These are phyloP conservation scores for Ramalina peruviana DNA, from an alignment of 495 filamentous ascomycete species.

Conservation along the genomic window DNA sequence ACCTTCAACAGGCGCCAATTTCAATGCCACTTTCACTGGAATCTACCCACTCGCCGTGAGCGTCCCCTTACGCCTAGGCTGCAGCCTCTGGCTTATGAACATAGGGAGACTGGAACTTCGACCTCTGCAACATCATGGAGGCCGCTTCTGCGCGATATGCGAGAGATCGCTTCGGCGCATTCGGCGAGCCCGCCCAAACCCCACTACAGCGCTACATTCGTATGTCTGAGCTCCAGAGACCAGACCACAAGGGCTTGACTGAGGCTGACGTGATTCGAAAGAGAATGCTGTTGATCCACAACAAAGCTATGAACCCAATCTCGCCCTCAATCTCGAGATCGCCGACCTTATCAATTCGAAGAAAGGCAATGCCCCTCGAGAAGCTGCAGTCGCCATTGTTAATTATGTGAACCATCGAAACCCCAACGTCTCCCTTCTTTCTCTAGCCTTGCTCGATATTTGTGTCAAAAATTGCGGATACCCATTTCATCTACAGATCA, in stretches of 20 bases:
- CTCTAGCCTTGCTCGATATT: slow-evolving; percentile 83
- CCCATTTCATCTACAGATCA: slow-evolving; percentile 95
- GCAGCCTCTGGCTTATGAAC: not conserved
- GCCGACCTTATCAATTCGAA: slow-evolving; percentile 93
- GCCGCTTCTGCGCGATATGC: slow-evolving; percentile 89
- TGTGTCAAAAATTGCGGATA: slow-evolving; percentile 99
- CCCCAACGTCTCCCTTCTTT: slow-evolving; percentile 82
- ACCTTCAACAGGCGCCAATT: not conserved
- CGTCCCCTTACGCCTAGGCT: not conserved
- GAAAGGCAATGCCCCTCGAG: slow-evolving; percentile 90
- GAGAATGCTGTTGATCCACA: slow-evolving; percentile 88
- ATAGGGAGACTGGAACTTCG: not conserved
- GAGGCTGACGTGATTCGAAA: slow-evolving; percentile 17
- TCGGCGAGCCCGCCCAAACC: slow-evolving; percentile 62
- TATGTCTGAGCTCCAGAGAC: slow-evolving; percentile 20
- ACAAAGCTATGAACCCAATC: slow-evolving; percentile 92
- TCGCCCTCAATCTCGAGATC: slow-evolving; percentile 93
- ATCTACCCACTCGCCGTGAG: not conserved
- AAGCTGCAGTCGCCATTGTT: slow-evolving; percentile 89
- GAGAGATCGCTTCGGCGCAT: slow-evolving; percentile 83
- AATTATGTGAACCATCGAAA: slow-evolving; percentile 92
- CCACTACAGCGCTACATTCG: slow-evolving; percentile 89
- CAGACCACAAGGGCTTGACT: not conserved
- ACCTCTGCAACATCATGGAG: slow-evolving; percentile 43
- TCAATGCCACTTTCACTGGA: not conserved